Base-by-base conservation (phyloP, 2,329 filamentous ascomycete genomes). In the Fusarium sp. region DNA sequence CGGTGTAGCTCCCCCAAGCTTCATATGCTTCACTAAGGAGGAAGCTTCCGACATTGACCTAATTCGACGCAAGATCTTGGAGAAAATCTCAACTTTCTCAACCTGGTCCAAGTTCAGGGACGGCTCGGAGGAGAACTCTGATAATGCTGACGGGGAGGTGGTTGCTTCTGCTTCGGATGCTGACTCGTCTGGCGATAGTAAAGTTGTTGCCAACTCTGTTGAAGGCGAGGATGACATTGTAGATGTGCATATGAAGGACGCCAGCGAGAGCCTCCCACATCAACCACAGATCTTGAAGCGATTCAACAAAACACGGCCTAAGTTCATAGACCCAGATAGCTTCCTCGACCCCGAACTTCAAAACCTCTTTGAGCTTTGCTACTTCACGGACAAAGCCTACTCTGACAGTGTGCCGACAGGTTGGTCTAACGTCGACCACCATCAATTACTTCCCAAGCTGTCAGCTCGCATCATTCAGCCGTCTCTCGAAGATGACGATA, bases 221-320 rank as follows among this genome's bases (percentile, higher is more conserved):
- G 91, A 95, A 78, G 93, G 94, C 13, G 95, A 98, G 79, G 95
- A 98, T 67, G 93, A 93, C 67, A 89, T 98, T 76, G 93, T 98
- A 9, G 93, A 98, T 77, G 91, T 99, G 18, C 93, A 92, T 1
- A 95, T 98, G 91, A 90, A 90, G 57, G 91, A 94, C 74, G 83
- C 84, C 5, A 78, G 77, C 18, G 83, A 86, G 71, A 40, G 60
- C 32, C 57, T 64, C 12, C 60, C 69, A n/a, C 59, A 65, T 70
- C 54, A 65, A 56, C 61, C 80, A 11, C 72, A 74, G 56, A 58
- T 82, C 45, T 78, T 87, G 61, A 84, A 82, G 71, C 79, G 78
- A 10, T 89, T 88, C 80, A 88, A 85, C 67, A 80, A 75, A 15
- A 80, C 79, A 42, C 83, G 86, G 32, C 88, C 87, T 6, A 83